Evolutionary conservation across 495 filamentous ascomycete genomes (phyloP).

Genomic region (Talaromyces ruber): DNA sequence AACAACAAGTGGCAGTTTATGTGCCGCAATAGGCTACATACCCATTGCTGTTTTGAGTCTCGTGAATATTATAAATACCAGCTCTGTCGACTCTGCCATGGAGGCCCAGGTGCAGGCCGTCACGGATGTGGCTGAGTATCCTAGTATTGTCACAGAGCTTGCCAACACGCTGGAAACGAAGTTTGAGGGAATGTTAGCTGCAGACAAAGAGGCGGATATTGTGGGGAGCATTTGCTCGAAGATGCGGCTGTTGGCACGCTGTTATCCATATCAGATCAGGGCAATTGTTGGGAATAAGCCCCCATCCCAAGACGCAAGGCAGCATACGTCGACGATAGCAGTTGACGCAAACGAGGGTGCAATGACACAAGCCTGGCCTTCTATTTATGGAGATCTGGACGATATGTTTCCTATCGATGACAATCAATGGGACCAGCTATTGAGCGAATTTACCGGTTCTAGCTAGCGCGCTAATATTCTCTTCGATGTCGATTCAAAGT

Average conservation of each 20-base stretch:
- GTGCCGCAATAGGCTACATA: constrained; percentile 11
- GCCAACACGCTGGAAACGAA: constrained; percentile 8
- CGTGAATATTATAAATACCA: constrained; percentile 6
- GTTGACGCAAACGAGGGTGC: neutral
- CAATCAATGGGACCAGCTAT: constrained; percentile 15
- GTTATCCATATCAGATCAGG: constrained; percentile 14
- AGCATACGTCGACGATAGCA: constrained; percentile 4
- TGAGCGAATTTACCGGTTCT: constrained; percentile 10
- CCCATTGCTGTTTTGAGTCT: constrained; percentile 9
- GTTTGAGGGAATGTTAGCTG: constrained; percentile 9
- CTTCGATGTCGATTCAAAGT: neutral
- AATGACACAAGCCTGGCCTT: constrained; percentile 10
- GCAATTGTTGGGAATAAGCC: constrained; percentile 3
- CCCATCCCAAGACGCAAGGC: neutral
- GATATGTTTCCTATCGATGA: constrained; percentile 16
- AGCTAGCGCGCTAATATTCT: constrained; percentile 1
- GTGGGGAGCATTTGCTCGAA: constrained; percentile 13
- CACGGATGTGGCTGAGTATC: constrained; percentile 12
- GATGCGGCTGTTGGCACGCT: constrained; percentile 9
- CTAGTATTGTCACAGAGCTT: constrained; percentile 9
- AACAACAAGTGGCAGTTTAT: constrained; percentile 8
- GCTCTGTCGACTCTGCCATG: neutral
- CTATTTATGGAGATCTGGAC: constrained; percentile 13
- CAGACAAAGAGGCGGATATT: constrained; percentile 11
- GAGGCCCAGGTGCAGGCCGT: constrained; percentile 10